phyloP scores from a whole-genome alignment of 2,329 filamentous ascomycete species.

The Diplodia intermedia region DNA sequence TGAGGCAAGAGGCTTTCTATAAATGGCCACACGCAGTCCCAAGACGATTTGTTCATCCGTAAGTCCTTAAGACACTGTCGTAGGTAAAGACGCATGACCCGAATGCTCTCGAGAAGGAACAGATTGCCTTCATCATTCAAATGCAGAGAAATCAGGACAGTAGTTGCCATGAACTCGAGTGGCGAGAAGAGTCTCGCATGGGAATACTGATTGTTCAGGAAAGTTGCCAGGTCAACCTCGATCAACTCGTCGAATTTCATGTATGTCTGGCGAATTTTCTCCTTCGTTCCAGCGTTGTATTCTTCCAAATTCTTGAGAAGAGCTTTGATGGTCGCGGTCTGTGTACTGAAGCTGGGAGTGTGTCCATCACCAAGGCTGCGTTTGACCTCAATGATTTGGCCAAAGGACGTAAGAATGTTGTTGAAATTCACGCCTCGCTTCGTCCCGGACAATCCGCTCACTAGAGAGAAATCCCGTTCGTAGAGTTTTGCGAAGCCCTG shows the following conservation, averaged over 20 bases:
- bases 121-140: slow-evolving; percentile 40
- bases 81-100: slow-evolving; percentile 38
- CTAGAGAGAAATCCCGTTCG: slow-evolving; percentile 51
- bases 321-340: slow-evolving; percentile 37
- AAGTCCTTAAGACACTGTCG: slow-evolving; percentile 43
- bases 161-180: slow-evolving; percentile 46
- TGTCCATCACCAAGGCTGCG: slow-evolving; percentile 38
- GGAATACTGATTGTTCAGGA: slow-evolving; percentile 40
- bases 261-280: slow-evolving; percentile 46
- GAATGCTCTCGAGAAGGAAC: slow-evolving; percentile 44
- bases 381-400: slow-evolving; percentile 47
- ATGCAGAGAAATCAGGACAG: slow-evolving; percentile 45
- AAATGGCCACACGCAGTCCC: slow-evolving; percentile 45
- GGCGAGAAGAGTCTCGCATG: slow-evolving; percentile 46
- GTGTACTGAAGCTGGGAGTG: slow-evolving; percentile 40
- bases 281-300: slow-evolving; percentile 42
- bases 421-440: slow-evolving; percentile 45
- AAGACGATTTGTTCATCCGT: slow-evolving; percentile 39
- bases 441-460: slow-evolving; percentile 46
- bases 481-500: slow-evolving; percentile 53
- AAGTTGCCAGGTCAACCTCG: slow-evolving; percentile 39
- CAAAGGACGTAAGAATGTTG: slow-evolving; percentile 45
- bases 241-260: slow-evolving; percentile 42
- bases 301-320: slow-evolving; percentile 41
- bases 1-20: slow-evolving; percentile 34